phyloP scores from a whole-genome alignment of 495 filamentous ascomycete species.

The Xylaria castorea region DNA sequence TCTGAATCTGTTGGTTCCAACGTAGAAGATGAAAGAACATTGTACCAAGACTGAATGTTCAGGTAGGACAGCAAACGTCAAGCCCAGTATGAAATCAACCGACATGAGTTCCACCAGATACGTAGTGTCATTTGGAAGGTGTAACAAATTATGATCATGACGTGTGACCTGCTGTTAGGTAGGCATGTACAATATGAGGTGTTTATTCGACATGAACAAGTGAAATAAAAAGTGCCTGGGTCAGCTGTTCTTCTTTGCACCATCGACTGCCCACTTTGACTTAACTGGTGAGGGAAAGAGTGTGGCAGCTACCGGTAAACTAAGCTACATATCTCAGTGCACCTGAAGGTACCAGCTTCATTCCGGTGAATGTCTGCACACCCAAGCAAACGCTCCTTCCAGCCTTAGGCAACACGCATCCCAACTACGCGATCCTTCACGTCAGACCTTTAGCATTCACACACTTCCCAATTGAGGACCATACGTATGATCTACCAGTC shows the following conservation, averaged over 20 bases:
- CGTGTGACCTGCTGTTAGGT: background rate
- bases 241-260: background rate
- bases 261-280: background rate
- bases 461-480: background rate
- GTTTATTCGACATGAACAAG: background rate
- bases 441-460: background rate
- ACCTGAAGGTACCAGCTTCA: background rate
- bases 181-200: background rate
- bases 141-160: background rate
- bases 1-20: background rate
- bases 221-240: background rate
- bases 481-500: background rate
- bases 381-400: constrained; percentile 1
- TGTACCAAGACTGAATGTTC: background rate
- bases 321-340: background rate
- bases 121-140: background rate
- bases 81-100: background rate
- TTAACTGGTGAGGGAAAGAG: background rate
- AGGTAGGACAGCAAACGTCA: constrained; percentile 6
- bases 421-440: background rate
- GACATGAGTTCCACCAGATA: background rate
- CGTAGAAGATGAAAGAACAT: background rate
- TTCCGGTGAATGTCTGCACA: background rate
- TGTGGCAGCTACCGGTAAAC: background rate
- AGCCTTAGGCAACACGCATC: background rate